These are phyloP conservation scores for Takashimella tepidaria DNA, from an alignment of 1,284 basidiomycete genomes.

Conservation along the genomic window DNA sequence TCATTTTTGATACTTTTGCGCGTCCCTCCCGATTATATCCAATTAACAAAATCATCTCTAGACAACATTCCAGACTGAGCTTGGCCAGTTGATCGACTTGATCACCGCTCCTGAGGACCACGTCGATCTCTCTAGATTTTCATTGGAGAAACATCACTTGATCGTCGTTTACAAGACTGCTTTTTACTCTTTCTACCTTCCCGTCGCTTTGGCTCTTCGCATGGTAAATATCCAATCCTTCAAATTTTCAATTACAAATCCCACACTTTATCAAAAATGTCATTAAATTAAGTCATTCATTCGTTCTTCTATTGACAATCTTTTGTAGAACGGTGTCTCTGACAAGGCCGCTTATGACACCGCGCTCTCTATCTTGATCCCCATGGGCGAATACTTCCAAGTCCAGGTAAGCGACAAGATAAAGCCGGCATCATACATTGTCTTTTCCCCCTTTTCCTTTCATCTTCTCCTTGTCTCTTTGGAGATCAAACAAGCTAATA, in stretches of 20 bases:
- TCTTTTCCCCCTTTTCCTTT: too few species aligned
- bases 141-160: slow-evolving; percentile 71
- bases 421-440: too few species aligned
- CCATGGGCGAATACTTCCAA: slow-evolving; percentile 97
- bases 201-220: slow-evolving; percentile 90
- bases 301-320: not conserved
- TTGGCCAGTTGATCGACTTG: slow-evolving; percentile 92
- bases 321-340: slow-evolving; percentile 57
- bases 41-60: slow-evolving; percentile 36
- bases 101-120: slow-evolving; percentile 89
- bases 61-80: slow-evolving; percentile 89
- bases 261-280: too few species aligned
- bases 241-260: not conserved
- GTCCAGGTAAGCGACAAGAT: slow-evolving; percentile 64
- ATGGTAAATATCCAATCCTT: slow-evolving; percentile 42
- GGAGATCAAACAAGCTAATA: too few species aligned
- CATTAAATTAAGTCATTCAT: too few species aligned
- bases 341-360: slow-evolving; percentile 67
- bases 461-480: too few species aligned
- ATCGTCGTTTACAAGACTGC: slow-evolving; percentile 99
- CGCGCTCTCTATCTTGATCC: slow-evolving; percentile 79
- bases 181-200: slow-evolving; percentile 98
- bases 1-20: too few species aligned
- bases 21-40: too few species aligned
- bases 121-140: slow-evolving; percentile 85